phyloP scores from a whole-genome alignment of 2,329 filamentous ascomycete species.

The Proliferodiscus dingleyae region DNA sequence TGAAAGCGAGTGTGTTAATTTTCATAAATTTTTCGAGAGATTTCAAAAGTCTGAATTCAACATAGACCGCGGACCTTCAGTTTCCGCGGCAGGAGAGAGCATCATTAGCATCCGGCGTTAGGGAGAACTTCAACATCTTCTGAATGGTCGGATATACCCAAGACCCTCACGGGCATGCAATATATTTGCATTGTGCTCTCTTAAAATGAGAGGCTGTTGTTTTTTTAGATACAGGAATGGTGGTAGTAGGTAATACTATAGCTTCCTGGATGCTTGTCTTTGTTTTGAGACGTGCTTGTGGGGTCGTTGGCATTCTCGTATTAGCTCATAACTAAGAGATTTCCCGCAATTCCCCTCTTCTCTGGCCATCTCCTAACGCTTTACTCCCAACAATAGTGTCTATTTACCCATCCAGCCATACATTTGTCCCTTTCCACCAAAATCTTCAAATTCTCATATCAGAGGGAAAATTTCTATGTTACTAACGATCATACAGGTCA shows the following conservation, averaged over 20 bases:
- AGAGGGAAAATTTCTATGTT: no score
- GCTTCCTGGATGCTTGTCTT: neutral
- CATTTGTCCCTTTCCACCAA: no score
- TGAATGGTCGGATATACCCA: conserved; percentile 21
- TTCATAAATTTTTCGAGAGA: conserved; percentile 18
- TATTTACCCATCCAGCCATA: no score
- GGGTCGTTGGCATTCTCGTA: neutral
- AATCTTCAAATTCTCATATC: no score
- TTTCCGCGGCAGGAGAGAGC: conserved; percentile 23
- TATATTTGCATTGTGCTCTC: conserved; percentile 3
- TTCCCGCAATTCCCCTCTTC: neutral
- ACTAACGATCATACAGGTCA: no score
- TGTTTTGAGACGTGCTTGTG: neutral
- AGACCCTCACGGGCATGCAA: neutral
- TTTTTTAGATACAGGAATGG: neutral
- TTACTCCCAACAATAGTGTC: no score
- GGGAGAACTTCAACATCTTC: conserved; percentile 36
- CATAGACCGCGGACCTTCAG: conserved; percentile 33
- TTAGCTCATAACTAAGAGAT: neutral
- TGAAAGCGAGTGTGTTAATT: neutral
- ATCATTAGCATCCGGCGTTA: conserved; percentile 32
- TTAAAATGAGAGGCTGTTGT: neutral
- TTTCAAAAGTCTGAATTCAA: conserved; percentile 33
- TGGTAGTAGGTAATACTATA: neutral
- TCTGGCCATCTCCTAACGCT: no score